Evolutionary conservation across 2,329 filamentous ascomycete genomes (phyloP).

Genomic region (Alternaria sp.): DNA sequence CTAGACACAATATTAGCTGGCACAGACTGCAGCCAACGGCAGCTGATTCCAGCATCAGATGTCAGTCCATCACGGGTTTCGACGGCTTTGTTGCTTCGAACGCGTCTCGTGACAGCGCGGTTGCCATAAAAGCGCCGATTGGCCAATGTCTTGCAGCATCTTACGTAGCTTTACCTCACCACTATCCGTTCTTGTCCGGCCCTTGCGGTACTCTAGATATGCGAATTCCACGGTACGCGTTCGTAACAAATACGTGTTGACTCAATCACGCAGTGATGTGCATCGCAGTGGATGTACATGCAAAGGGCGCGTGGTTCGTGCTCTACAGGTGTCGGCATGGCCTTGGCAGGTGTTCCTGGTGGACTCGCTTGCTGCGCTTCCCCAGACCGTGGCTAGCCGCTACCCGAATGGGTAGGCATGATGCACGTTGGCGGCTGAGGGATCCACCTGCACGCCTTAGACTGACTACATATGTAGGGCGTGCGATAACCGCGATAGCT

Average conservation of each 20-base stretch:
- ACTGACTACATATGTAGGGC: constrained; percentile 35
- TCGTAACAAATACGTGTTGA: not conserved
- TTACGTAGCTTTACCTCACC: constrained; percentile 26
- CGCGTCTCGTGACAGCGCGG: constrained; percentile 11
- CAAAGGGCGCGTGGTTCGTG: constrained; percentile 20
- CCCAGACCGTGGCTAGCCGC: constrained; percentile 44
- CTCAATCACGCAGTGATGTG: not conserved
- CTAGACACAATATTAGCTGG: not conserved
- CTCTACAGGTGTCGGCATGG: not conserved
- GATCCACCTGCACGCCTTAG: constrained; percentile 19
- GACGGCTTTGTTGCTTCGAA: constrained; percentile 29
- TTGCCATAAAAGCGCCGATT: constrained; percentile 10
- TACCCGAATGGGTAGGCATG: constrained; percentile 26
- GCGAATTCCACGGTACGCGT: not conserved
- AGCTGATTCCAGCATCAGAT: not conserved
- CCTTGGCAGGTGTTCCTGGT: constrained; percentile 14
- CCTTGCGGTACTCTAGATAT: not conserved
- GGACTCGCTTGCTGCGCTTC: constrained; percentile 29
- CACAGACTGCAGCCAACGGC: not conserved
- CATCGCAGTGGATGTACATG: not conserved
- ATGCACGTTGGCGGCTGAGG: constrained; percentile 21
- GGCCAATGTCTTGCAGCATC: constrained; percentile 9
- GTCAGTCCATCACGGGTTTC: constrained; percentile 31
- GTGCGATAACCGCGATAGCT: constrained; percentile 14
- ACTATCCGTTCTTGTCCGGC: not conserved